Evolutionary conservation across 1,139 yeast genomes (phyloP), one percentile per base, ranked within the genome.

Genomic region (Diutina sp.): DNA sequence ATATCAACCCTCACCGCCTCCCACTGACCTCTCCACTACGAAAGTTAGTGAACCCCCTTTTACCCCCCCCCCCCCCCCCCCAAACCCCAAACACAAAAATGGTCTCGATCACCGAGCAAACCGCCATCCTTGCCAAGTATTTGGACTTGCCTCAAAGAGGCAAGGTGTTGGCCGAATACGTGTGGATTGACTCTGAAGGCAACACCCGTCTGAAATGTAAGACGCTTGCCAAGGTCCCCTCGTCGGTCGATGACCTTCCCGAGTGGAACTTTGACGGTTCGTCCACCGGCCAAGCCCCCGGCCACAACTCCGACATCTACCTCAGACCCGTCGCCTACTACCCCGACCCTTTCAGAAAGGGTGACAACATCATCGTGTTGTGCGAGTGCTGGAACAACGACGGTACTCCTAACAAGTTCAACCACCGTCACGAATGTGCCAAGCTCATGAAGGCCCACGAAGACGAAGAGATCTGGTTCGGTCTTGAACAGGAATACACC

Each of bases 261-360:
- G 97, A 91, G 74, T 93, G 99, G 99, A 93, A 93, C 82, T 93
- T 93, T 68, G 99, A 93, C 72, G 99, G 99, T 74, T 91, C 98
- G 55, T 90, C 98, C 44, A 93, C 99, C 56, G 93, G 90, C 63
- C 99, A 93, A 79, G 99, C 99, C 58, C 97, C 98, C 67, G 99
- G 99, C 65, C 85, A 88, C 72, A 93, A 93, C 78, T 90, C 98
- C 56, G 99, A 93, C 71, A 83, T 93, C 62, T 90, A 90, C 73
- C 79, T 93, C 68, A 86, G 96, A 74, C 99, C 99, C 25, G 96
- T 83, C 64, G 90, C 97, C 58, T 87, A 78, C 73, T 93, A 90
- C 83, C 85, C 90, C 60, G 99, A 93, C 73, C 99, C 99, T 47
- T 90, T 93, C 81, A 90, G 99, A 81, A 83, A 87, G 72, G 99